phyloP scores from a whole-genome alignment of 106 monocot species.

The Apostasia ramifera region DNA sequence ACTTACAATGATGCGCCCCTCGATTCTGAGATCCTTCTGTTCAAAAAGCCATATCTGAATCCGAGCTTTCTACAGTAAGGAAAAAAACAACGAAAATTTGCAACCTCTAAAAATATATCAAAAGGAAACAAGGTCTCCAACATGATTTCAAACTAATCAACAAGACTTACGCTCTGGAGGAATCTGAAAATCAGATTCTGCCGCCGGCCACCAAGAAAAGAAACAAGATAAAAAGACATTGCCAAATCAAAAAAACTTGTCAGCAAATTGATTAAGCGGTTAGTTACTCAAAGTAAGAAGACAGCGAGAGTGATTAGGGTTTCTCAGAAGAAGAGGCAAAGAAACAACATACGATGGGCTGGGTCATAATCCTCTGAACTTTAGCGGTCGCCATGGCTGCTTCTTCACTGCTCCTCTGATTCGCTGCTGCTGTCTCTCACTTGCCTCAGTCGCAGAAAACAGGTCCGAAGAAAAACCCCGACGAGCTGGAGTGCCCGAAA shows the following conservation, averaged over 20 bases:
- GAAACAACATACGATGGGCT: constrained; percentile 7
- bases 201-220: background rate
- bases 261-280: background rate
- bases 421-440: background rate
- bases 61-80: constrained; percentile 56
- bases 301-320: no score
- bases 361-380: constrained; percentile 25
- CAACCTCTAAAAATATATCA: constrained; percentile 1
- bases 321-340: background rate
- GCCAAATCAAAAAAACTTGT: background rate
- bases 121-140: background rate
- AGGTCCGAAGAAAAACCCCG: background rate
- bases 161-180: constrained; percentile 76
- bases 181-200: constrained; percentile 99
- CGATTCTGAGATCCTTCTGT: constrained; percentile 80
- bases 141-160: background rate
- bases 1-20: constrained; percentile 74
- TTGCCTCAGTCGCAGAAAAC: background rate
- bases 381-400: constrained; percentile 19
- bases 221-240: background rate
- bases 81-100: constrained; percentile 3
- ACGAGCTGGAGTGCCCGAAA: no score
- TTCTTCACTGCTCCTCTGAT: background rate
- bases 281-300: no score
- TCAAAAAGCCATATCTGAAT: constrained; percentile 90